A percentile compares a stretch with the other conserved stretches of the same genome.
phyloP scores from a whole-genome alignment of 225 moss, liverwort and hornwort species.

The Takakia lepidozioides region DNA sequence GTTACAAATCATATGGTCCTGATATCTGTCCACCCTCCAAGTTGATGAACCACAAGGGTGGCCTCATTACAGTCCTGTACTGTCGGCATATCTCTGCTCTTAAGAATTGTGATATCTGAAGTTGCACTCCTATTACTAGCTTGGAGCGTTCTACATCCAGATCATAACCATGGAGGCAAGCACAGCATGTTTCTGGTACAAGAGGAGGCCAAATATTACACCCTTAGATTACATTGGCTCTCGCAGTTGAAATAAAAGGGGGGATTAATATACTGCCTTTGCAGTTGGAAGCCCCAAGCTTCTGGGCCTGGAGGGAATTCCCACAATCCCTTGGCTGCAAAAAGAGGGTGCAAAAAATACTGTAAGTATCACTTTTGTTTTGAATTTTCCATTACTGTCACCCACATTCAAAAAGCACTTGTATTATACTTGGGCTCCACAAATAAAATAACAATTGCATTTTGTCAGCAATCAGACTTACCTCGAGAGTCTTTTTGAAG shows the following conservation, averaged over 20 bases:
- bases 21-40: too few relatives aligned
- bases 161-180: neutral
- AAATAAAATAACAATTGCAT: neutral
- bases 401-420: too few relatives aligned
- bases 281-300: slow-evolving; percentile 1
- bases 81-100: too few relatives aligned
- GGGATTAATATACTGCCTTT: slow-evolving; percentile 7
- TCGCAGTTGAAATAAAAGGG: neutral
- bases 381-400: too few relatives aligned
- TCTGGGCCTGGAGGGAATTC: neutral
- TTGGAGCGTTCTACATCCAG: neutral
- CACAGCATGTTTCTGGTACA: too few relatives aligned
- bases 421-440: too few relatives aligned
- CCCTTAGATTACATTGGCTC: slow-evolving; percentile 3
- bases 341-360: too few relatives aligned
- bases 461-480: neutral
- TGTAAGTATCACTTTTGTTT: neutral
- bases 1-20: too few relatives aligned
- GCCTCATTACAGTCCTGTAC: too few relatives aligned
- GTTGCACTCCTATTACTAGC: neutral
- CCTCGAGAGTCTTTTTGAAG: slow-evolving; percentile 39
- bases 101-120: neutral
- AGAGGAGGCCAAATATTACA: too few relatives aligned
- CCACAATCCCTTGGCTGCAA: slow-evolving; percentile 37
- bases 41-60: too few relatives aligned